Evolutionary conservation across 306 rosid genomes (phyloP).

Genomic region (Begonia loranthoides): DNA sequence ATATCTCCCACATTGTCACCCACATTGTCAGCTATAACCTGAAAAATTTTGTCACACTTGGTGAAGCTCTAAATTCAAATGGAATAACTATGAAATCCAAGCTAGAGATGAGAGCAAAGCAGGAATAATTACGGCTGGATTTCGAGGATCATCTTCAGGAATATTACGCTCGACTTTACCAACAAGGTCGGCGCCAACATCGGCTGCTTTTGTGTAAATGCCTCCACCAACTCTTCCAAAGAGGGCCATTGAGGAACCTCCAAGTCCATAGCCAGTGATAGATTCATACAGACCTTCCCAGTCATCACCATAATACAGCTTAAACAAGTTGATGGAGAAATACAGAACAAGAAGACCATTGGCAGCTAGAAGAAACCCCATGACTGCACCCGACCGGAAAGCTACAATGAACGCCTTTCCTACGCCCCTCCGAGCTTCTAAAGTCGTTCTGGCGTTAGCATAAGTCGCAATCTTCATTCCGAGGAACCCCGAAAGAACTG

Average conservation of each 20-base stretch:
- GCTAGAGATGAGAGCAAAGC: neutral
- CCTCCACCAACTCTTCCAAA: slow-evolving; percentile 76
- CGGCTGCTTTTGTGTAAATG: slow-evolving; percentile 70
- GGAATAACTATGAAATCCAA: no score
- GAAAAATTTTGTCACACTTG: slow-evolving; percentile 5
- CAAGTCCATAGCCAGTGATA: slow-evolving; percentile 61
- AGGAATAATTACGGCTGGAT: slow-evolving; percentile 43
- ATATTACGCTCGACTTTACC: slow-evolving; percentile 53
- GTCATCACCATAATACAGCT: slow-evolving; percentile 60
- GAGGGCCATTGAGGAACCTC: slow-evolving; percentile 74
- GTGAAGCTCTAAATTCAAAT: no score
- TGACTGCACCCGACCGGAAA: slow-evolving; percentile 52
- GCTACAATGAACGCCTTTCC: slow-evolving; percentile 49
- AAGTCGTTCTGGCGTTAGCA: slow-evolving; percentile 64
- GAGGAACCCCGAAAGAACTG: slow-evolving; percentile 48
- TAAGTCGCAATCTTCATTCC: slow-evolving; percentile 69
- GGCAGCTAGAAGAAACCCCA: slow-evolving; percentile 69
- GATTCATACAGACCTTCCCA: slow-evolving; percentile 73
- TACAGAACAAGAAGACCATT: slow-evolving; percentile 51
- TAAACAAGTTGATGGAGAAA: slow-evolving; percentile 37
- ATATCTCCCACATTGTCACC: slow-evolving; percentile 75
- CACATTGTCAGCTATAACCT: slow-evolving; percentile 71
- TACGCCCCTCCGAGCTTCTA: slow-evolving; percentile 44
- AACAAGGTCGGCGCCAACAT: slow-evolving; percentile 75
- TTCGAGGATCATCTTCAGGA: slow-evolving; percentile 65